A percentile compares a stretch with the other conserved stretches of the same genome.
Conservation (phyloP, 129 eudicot genomes). For the Rutidosis leptorrhynchoides region DNA sequence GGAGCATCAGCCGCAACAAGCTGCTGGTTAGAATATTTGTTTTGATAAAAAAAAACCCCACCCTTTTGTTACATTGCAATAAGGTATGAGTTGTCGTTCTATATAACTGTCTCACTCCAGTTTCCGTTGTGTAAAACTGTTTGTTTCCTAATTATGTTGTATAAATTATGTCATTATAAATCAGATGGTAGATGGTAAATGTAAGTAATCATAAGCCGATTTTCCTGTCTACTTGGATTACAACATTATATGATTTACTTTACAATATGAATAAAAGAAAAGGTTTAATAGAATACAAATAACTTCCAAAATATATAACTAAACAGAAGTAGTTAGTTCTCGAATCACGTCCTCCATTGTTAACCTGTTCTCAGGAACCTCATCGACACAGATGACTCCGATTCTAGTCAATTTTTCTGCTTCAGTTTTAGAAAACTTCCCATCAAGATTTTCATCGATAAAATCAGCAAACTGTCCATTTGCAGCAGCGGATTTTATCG, state of each 20-base stretch:
- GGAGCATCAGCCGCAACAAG: conserved; percentile 43
- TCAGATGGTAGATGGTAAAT: conserved; percentile 25
- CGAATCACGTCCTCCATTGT: conserved; percentile 53
- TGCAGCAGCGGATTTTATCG: conserved; percentile 52
- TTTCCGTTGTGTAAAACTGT: conserved; percentile 24
- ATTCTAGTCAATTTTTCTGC: conserved; percentile 46
- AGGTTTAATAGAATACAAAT: conserved; percentile 2
- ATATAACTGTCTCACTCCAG: conserved; percentile 12
- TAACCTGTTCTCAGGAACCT: conserved; percentile 67
- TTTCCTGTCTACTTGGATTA: not conserved
- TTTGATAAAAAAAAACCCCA: not conserved
- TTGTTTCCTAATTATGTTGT: conserved; percentile 17
- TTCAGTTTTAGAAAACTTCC: conserved; percentile 43
- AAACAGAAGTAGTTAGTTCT: conserved; percentile 34
- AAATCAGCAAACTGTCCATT: conserved; percentile 43
- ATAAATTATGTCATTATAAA: not conserved
- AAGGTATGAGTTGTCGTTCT: not conserved
- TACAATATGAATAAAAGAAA: conserved; percentile 27
- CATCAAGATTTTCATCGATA: conserved; percentile 55
- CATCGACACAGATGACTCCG: conserved; percentile 57
- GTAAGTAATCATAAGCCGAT: conserved; percentile 4
- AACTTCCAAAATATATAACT: not conserved
- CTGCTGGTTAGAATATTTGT: conserved; percentile 39
- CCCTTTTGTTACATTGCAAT: conserved; percentile 3
- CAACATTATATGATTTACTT: conserved; percentile 19